Evolutionary conservation across 2,329 filamentous ascomycete species (phyloP), one percentile per base, ranked within the genome.

Genomic region (Hymenoscyphus linearis): DNA sequence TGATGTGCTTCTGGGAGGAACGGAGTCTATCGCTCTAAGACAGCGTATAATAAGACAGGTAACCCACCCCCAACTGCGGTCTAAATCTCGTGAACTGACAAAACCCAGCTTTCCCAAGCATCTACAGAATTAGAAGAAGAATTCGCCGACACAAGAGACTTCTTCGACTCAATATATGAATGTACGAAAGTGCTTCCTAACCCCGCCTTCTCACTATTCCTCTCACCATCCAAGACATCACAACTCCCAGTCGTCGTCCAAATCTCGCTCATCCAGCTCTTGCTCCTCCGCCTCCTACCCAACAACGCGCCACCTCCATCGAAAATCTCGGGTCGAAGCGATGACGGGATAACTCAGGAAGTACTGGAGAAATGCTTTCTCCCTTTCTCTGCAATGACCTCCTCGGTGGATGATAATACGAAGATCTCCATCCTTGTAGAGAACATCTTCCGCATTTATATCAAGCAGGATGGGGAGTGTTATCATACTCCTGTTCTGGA

Each of bases 341-440:
- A 76, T 10, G 73, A 76, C 27, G 75, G 73, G n/a, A 71, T 87
- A 22, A 79, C 73, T 4, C 79, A 81, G 64, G 55, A 70, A 0
- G 78, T 80, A 16, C 75, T 87, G 22, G 79, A 84, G 62, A 65
- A 70, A 44, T 78, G 78, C 62, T 86, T 79, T 67, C 75, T 87
- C 4, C 82, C 82, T 0, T 83, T 75, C 59, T 71, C 80, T 1
- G 82, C 85, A 0, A 80, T 76, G 31, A 79, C 76, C 0, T 70
- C 72, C 3, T 78, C 73, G 10, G 68, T 76, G 1, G 72, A 75
- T 1, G 84, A 86, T 52, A 86, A 87, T 66, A 79, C 81, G 4
- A 83, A 82, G 65, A 76, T 86, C 13, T 81, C 80, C 3, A 73
- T 87, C 31, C 66, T 84, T 37, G 72, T 85, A 0, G 85, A 87